Conservation (phyloP, 768 basidiomycete species). For the Xanthoconium stramineum region DNA sequence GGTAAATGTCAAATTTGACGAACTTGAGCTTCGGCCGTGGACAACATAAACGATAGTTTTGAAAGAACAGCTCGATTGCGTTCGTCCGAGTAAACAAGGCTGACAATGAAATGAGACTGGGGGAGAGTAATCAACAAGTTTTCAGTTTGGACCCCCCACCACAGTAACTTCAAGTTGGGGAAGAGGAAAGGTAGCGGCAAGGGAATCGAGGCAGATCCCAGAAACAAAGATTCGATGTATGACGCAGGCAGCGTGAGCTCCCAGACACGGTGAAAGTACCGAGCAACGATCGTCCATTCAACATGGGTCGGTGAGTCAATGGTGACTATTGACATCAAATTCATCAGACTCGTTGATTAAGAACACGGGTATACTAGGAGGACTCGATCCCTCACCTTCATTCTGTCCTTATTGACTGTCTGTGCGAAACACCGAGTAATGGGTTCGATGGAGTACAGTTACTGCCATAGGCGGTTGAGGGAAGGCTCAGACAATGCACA, state of each 20-base stretch:
- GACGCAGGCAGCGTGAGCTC: neutral
- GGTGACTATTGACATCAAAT: neutral
- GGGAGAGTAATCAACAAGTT: neutral
- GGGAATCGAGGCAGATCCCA: neutral
- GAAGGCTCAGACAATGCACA: neutral
- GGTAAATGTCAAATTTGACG: too few species aligned
- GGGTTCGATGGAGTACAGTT: neutral
- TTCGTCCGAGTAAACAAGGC: neutral
- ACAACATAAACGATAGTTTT: neutral
- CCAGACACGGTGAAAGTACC: neutral
- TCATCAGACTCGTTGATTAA: neutral
- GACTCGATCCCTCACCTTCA: too few species aligned
- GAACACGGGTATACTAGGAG: neutral
- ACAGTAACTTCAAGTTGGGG: neutral
- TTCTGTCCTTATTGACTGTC: too few species aligned
- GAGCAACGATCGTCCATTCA: neutral
- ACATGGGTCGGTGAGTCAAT: neutral
- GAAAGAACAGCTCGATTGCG: neutral
- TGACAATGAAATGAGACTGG: neutral
- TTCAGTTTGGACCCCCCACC: neutral
- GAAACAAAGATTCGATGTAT: neutral
- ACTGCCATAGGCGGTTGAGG: neutral
- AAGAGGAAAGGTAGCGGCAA: neutral
- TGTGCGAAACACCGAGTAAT: neutral
- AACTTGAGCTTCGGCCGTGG: neutral